Evolutionary conservation across 2,329 filamentous ascomycete genomes (phyloP).

Genomic region (Fusarium poae): DNA sequence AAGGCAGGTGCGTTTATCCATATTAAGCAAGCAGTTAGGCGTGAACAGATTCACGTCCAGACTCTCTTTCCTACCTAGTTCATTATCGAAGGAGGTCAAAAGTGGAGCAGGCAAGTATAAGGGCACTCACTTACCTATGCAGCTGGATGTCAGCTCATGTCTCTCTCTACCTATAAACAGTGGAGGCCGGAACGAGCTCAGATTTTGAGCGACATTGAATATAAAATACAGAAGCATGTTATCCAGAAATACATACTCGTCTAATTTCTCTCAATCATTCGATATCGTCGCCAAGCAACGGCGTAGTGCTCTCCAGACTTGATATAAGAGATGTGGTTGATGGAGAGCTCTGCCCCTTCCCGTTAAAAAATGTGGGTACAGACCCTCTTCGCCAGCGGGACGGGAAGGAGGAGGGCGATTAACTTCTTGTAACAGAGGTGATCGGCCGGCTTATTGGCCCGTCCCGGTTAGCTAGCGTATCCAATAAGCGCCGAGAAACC

Average conservation of each 20-base stretch:
- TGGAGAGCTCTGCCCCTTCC: slow-evolving; percentile 29
- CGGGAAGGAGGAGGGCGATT: slow-evolving; percentile 52
- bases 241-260: background rate
- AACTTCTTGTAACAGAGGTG: slow-evolving; percentile 54
- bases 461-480: slow-evolving; percentile 38
- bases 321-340: slow-evolving; percentile 26
- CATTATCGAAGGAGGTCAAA: slow-evolving; percentile 32
- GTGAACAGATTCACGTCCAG: slow-evolving; percentile 32
- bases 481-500: slow-evolving; percentile 56
- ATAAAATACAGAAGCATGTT: slow-evolving; percentile 2
- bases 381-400: slow-evolving; percentile 43
- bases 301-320: slow-evolving; percentile 4
- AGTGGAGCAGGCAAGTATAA: slow-evolving; percentile 23
- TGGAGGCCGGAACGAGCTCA: slow-evolving; percentile 18
- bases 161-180: background rate
- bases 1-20: background rate
- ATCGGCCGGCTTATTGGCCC: slow-evolving; percentile 54
- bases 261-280: slow-evolving; percentile 27
- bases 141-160: slow-evolving; percentile 16
- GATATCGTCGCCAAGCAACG: slow-evolving; percentile 18
- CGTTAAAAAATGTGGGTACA: slow-evolving; percentile 24
- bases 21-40: slow-evolving; percentile 4
- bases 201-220: slow-evolving; percentile 10
- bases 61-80: slow-evolving; percentile 18
- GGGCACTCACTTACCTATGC: background rate